A percentile compares a stretch with the other conserved stretches of the same genome.
These are phyloP conservation scores for Haplosporangium sp. DNA, from an alignment of 371 early-diverging fungal species.

Conservation along the genomic window DNA sequence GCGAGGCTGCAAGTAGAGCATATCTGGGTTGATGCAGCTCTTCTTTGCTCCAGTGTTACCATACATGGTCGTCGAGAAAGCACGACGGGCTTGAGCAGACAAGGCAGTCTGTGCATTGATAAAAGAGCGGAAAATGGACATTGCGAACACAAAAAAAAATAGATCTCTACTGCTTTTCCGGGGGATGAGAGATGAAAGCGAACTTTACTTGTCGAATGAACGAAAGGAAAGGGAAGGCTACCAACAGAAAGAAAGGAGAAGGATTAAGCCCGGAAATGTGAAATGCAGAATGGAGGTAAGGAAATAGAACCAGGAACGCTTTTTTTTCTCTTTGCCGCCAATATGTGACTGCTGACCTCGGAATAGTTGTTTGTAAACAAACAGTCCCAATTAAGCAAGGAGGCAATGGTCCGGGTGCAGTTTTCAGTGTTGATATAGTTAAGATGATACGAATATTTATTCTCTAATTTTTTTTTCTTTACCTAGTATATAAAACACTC, in stretches of 20 bases:
- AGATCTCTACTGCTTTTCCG: slow-evolving; percentile 9
- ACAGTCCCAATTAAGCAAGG: slow-evolving; percentile 1
- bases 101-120: slow-evolving; percentile 50
- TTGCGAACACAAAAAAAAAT: slow-evolving; percentile 2
- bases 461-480: too few species aligned
- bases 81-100: slow-evolving; percentile 46
- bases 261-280: neutral
- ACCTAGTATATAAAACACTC: slow-evolving; percentile 2
- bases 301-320: neutral
- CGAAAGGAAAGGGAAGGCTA: neutral
- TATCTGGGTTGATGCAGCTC: slow-evolving; percentile 45
- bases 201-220: slow-evolving; percentile 15
- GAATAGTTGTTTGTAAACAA: slow-evolving; percentile 17
- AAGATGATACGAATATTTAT: too few species aligned
- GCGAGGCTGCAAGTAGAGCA: slow-evolving; percentile 54
- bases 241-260: neutral
- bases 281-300: slow-evolving; percentile 6
- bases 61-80: slow-evolving; percentile 48
- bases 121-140: slow-evolving; percentile 52
- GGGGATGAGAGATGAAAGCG: neutral
- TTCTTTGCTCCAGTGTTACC: slow-evolving; percentile 19
- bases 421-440: neutral
- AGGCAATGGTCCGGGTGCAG: too few species aligned
- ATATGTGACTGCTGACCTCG: slow-evolving; percentile 31
- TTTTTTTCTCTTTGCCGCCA: neutral